Percentiles rank a stretch among this genome's conserved stretches.
phyloP scores from a whole-genome alignment of 2,329 filamentous ascomycete genomes.

The Pleurostoma richardsiae region DNA sequence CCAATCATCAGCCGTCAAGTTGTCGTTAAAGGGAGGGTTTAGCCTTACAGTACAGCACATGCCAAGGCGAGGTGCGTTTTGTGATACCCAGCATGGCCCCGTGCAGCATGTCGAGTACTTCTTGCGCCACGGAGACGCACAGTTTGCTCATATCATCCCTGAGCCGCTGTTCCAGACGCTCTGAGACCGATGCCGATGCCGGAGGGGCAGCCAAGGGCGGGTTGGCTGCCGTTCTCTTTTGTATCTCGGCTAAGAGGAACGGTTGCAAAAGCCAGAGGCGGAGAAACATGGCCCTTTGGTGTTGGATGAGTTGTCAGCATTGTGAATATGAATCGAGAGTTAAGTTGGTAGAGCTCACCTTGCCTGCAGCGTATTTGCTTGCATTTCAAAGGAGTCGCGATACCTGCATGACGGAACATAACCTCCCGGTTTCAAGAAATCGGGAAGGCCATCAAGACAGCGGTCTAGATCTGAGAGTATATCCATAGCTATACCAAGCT shows the following conservation, averaged over 20 bases:
- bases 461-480: neutral
- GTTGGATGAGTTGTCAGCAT: neutral
- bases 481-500: neutral
- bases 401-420: neutral
- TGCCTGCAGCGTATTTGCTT: neutral
- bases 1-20: neutral
- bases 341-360: neutral
- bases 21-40: neutral
- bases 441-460: neutral
- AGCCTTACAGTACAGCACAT: constrained; percentile 9
- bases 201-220: neutral
- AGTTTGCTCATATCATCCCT: constrained; percentile 7
- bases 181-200: neutral
- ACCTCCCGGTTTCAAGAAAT: neutral
- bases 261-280: constrained; percentile 8
- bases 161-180: constrained; percentile 2
- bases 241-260: constrained; percentile 8
- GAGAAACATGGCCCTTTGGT: constrained; percentile 3
- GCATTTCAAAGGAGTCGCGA: neutral
- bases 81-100: neutral
- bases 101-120: constrained; percentile 8
- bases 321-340: neutral
- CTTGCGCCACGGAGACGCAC: constrained; percentile 7
- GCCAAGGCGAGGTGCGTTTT: constrained; percentile 8
- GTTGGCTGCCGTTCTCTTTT: neutral